These are phyloP conservation scores for Phytophthora tubulina DNA, from an alignment of 352 stramenopile species.

Conservation along the genomic window DNA sequence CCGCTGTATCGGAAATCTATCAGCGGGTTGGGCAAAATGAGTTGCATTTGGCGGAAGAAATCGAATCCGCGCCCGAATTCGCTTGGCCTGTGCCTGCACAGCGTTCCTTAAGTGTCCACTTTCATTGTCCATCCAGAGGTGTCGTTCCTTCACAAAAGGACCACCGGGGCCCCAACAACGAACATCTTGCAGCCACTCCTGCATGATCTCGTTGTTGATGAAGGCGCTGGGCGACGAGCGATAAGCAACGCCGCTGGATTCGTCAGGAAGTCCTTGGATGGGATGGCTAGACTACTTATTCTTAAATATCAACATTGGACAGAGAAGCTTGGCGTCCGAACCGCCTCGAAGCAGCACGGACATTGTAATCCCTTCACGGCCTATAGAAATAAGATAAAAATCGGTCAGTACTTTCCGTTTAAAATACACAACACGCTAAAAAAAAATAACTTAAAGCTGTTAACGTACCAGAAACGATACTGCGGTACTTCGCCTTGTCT, in stretches of 20 bases:
- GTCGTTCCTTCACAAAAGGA: not conserved
- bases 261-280: constrained; percentile 10
- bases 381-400: not conserved
- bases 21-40: not conserved
- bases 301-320: constrained; percentile 19
- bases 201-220: constrained; percentile 7
- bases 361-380: constrained; percentile 27
- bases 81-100: not conserved
- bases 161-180: constrained; percentile 1
- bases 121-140: not conserved
- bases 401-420: not conserved
- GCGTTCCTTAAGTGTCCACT: not conserved
- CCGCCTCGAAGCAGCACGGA: constrained; percentile 11
- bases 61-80: not conserved
- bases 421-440: not conserved
- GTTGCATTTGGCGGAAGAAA: not conserved
- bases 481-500: constrained; percentile 9
- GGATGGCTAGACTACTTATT: constrained; percentile 14
- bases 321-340: not conserved
- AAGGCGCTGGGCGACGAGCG: constrained; percentile 4
- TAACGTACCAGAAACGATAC: constrained; percentile 17
- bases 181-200: not conserved
- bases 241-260: constrained; percentile 2
- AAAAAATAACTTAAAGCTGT: not conserved
- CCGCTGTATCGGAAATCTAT: not conserved